These are phyloP conservation scores for Pseudocercospora eumusae DNA, from an alignment of 2,329 filamentous ascomycete species.

Conservation along the genomic window DNA sequence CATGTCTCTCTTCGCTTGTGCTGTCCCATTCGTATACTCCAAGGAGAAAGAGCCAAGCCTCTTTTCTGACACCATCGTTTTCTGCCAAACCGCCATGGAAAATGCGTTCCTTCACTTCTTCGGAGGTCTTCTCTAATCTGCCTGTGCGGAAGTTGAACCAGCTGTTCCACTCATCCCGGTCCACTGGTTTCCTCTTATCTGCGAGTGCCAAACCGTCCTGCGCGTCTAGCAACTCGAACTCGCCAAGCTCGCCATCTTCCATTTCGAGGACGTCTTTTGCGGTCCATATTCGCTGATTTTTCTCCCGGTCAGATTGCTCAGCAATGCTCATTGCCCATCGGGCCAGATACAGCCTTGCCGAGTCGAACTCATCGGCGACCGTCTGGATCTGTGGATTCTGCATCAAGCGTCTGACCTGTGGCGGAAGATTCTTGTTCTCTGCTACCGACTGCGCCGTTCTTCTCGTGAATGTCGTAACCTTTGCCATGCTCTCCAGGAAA, in stretches of 20 bases:
- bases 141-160: conserved; percentile 82
- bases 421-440: conserved; percentile 87
- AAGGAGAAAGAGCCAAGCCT: conserved; percentile 92
- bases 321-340: conserved; percentile 99
- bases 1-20: conserved; percentile 78
- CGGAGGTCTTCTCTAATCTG: conserved; percentile 72
- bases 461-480: conserved; percentile 93
- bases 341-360: conserved; percentile 87
- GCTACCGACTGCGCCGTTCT: conserved; percentile 88
- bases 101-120: conserved; percentile 95
- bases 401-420: conserved; percentile 80
- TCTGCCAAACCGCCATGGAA: conserved; percentile 90
- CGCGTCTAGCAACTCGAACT: conserved; percentile 88
- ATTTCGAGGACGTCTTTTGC: conserved; percentile 88
- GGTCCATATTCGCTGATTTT: conserved; percentile 86
- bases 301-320: conserved; percentile 89
- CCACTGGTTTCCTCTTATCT: conserved; percentile 75
- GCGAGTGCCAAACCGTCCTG: conserved; percentile 72
- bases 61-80: conserved; percentile 89
- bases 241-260: conserved; percentile 91
- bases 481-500: conserved; percentile 92
- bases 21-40: conserved; percentile 94
- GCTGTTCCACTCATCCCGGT: conserved; percentile 81
- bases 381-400: conserved; percentile 93
- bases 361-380: conserved; percentile 95